Evolutionary conservation across 164 flowering plant species (phyloP), one percentile per base, ranked within the genome.

Genomic region (Magnolia kwangsiensis): DNA sequence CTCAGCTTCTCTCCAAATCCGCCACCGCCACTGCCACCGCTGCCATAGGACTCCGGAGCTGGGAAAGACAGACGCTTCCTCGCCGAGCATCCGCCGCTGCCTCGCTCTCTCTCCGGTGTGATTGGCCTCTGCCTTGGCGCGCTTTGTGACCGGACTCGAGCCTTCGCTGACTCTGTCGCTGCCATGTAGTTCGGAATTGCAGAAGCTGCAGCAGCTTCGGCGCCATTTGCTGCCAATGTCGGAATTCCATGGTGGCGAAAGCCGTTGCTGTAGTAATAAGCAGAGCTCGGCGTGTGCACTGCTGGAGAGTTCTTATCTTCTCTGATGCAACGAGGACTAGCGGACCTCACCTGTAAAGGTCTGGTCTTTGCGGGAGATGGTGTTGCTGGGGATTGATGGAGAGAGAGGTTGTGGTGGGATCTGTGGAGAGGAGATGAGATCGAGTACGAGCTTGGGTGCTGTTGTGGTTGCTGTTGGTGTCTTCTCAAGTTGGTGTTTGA

Each of bases 111-210:
- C 75, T 90, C 97, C 4, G 90, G 91, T 6, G 77, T 74, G 24
- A 55, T 29, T 5, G 76, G 80, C 80, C 77, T 74, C 73, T 78
- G 80, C 20, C 72, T 68, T 3, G 80, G 80, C 2, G 80, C 80
- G 63, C 80, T 78, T 73, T 78, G 80, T 61, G 96, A 89, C 67
- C 98, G 83, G 11, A 82, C 24, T 71, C 93, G 70, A 2, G 97
- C 97, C 74, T 86, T 89, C 19, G 98, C 95, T 2, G 98, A 95
- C 73, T 87, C 98, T 0, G 98, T 95, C 49, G 97, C 89, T 2
- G 92, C 89, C 98, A 95, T 95, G 83, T 95, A 95, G 79, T 86
- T 95, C 0, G 98, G 98, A 31, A 84, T 37, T 1, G 79, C 75
- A 8, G 61, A 11, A 11, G 61, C 61, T 0, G 13, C 61, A 11